These are phyloP conservation scores for Stagonosporopsis rhizophila DNA, from an alignment of 2,329 filamentous ascomycete genomes.

Conservation along the genomic window DNA sequence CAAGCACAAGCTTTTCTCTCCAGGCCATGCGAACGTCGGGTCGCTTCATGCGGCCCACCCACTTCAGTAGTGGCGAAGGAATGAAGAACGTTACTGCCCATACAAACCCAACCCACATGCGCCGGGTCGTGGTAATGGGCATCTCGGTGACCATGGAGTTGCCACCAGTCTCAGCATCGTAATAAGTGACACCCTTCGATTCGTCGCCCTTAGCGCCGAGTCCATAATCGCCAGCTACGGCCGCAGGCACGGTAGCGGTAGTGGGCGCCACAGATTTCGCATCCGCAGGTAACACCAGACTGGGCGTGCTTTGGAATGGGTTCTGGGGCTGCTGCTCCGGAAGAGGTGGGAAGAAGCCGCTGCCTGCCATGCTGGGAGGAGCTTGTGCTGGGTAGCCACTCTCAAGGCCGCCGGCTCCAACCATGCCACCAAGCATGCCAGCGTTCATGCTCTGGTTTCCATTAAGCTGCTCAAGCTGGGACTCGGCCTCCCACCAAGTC, in stretches of 20 bases:
- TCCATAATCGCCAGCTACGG: conserved; percentile 79
- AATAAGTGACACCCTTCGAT: conserved; percentile 58
- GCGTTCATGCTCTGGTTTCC: conserved; percentile 46
- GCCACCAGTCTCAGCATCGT: conserved; percentile 81
- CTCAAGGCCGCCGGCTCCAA: conserved; percentile 69
- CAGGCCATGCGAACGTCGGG: conserved; percentile 97
- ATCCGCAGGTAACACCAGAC: conserved; percentile 53
- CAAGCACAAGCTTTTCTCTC: conserved; percentile 90
- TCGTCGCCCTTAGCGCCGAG: conserved; percentile 86
- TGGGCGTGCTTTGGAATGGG: conserved; percentile 63
- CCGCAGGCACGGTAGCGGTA: conserved; percentile 63
- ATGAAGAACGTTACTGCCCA: conserved; percentile 95
- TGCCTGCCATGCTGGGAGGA: conserved; percentile 54
- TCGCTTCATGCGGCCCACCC: conserved; percentile 91
- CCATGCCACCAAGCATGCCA: conserved; percentile 58
- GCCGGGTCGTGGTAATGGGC: conserved; percentile 67
- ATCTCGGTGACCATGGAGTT: conserved; percentile 78
- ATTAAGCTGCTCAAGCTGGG: conserved; percentile 88
- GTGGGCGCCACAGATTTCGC: conserved; percentile 62
- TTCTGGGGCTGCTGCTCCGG: conserved; percentile 69
- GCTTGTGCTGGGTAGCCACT: conserved; percentile 73
- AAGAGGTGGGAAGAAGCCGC: conserved; percentile 72
- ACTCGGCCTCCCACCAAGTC: conserved; percentile 98
- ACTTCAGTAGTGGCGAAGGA: conserved; percentile 81
- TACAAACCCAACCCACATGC: conserved; percentile 80